Base-by-base conservation (phyloP, 202 grass and related monocot species). In the Setaria viridis region DNA sequence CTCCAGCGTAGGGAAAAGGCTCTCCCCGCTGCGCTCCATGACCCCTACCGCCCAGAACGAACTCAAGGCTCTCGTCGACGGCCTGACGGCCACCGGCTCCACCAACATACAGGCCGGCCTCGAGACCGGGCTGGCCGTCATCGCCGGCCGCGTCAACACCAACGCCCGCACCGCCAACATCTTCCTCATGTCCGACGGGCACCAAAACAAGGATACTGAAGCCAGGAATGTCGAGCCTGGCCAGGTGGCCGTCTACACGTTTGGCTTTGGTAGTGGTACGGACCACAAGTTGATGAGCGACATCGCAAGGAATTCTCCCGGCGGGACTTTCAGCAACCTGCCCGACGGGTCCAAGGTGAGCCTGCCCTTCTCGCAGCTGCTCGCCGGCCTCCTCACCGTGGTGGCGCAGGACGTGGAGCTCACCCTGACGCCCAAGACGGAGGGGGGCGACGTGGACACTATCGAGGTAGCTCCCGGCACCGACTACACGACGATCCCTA, bases 101-200 rank as follows among this genome's bases (percentile, higher is more conserved):
- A 51, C 76, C 12, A 80, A 89, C 67, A 85, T 71, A 20, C 1
- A 25, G 5, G 56, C 17, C 1, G 81, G 75, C 34, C 35, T 89
- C 11, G 17, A 45, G 3, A 65, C 42, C 13, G 66, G 35, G 0
- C 73, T 88, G 34, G 34, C 46, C 0, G 2, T 88, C 35, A 10
- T 88, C 80, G 48, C 34, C 30, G 53, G 13, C 64, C 80, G 80
- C 14, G 19, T 33, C 32, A 0, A 58, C 43, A 88, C 42, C 33
- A n/a, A 2, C 0, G 81, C 33, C 15, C 81, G 87, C 41, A 20
- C 16, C 2, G 55, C 56, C 3, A 68, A 6, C 45, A 8, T 89
- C 53, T 71, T 89, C 5, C 66, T 89, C 55, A 74, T 89, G 74
- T 85, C 75, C 19, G 57, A 74, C 62, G 74, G 81, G 29, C 5